Conservation (phyloP, 1,284 basidiomycete species). For the Rhizoctonia solani region DNA sequence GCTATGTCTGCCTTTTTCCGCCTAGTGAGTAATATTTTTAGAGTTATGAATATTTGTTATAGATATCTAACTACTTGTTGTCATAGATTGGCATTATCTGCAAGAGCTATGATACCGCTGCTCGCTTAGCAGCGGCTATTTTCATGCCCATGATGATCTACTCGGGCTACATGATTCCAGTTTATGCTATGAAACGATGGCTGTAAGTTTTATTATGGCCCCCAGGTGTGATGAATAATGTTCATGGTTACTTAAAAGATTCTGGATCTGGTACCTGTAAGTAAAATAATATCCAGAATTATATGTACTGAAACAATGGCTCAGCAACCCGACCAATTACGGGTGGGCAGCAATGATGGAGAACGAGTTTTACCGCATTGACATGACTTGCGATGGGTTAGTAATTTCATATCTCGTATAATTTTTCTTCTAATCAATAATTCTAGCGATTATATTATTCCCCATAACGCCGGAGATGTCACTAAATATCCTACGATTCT, state of each 20-base stretch:
- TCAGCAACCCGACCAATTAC: constrained; percentile 74
- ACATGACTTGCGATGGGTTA: constrained; percentile 40
- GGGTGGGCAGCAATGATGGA: constrained; percentile 81
- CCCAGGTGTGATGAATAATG: too few species aligned
- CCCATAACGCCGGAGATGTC: constrained; percentile 66
- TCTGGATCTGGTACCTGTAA: constrained; percentile 62
- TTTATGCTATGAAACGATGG: constrained; percentile 83
- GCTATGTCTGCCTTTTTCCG: constrained; percentile 48
- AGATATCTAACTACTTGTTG: constrained; percentile 39
- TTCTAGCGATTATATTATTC: constrained; percentile 61
- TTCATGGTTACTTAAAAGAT: too few species aligned
- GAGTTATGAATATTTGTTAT: neutral
- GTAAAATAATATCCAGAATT: constrained; percentile 22
- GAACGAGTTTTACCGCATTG: constrained; percentile 80
- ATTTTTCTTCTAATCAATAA: too few species aligned
- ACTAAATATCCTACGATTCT: constrained; percentile 61
- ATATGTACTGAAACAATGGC: too few species aligned
- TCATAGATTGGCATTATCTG: constrained; percentile 49
- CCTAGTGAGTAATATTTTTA: constrained; percentile 50
- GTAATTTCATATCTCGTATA: too few species aligned
- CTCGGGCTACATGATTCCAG: constrained; percentile 49
- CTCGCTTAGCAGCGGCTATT: constrained; percentile 53
- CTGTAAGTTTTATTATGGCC: too few species aligned
- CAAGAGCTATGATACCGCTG: constrained; percentile 53
- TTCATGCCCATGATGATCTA: constrained; percentile 47